Evolutionary conservation across 2,329 filamentous ascomycete species (phyloP), one percentile per base, ranked within the genome.

Genomic region (Fusarium tanahbumbuense): DNA sequence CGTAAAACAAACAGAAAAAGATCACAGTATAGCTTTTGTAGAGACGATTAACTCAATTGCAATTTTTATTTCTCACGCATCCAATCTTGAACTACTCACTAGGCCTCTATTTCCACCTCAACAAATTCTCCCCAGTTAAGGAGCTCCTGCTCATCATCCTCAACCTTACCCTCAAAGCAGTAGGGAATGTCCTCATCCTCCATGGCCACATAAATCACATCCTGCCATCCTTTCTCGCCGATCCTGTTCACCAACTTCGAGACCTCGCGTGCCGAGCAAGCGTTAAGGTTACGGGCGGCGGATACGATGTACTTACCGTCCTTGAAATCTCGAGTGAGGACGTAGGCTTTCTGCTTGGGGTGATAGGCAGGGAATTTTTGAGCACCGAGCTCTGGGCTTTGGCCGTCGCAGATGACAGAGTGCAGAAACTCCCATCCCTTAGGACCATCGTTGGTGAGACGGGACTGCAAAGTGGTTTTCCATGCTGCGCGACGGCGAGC

Each of bases 151-250:
- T 20, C 8, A 18, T 61, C 46, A n/a, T 49, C 45, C 53, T 48
- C 47, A 20, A 40, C 6, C 18, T 61, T 46, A 11, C 47, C 42
- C 55, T 48, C 47, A 20, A 40, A 58, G 23, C 41, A 67, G 37
- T 53, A 63, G 20, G 71, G 67, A 18, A 76, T n/a, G 13, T 57
- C 20, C 10, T 70, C 56, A 8, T 41, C 57, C 20, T 57, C 47
- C 23, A 58, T 55, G 5, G 60, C 41, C n/a, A 78, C 57, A 70
- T 76, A 76, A 13, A 78, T 53, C 13, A 76, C 40, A 28, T 78
- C 76, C 12, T 57, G 37, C 73, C 74, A 78, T 16, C 67, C 62
- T 18, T 67, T 45, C 15, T 50, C 46, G 48, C 71, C 71, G 10
- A 75, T 42, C 23, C 25, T 20, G 6, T 41, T 13, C 56, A 78